Percentiles rank a stretch among this genome's conserved stretches.
phyloP scores from a whole-genome alignment of 2,329 filamentous ascomycete species.

The Aspergillus terreus region DNA sequence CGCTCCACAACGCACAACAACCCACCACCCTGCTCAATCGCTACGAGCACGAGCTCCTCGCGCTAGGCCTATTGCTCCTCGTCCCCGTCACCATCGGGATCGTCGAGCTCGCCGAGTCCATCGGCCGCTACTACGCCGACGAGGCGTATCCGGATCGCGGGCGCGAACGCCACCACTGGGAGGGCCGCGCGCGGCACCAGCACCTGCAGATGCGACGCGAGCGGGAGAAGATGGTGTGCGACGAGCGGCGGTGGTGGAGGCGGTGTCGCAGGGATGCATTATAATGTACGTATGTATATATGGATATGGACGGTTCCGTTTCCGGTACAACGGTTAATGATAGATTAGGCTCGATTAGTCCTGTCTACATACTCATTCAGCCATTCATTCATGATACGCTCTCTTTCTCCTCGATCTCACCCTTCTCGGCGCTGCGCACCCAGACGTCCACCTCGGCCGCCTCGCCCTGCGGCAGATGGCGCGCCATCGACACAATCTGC shows the following conservation, averaged over 20 bases:
- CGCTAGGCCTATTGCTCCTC: slow-evolving; percentile 6
- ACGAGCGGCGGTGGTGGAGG: neutral
- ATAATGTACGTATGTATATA: neutral
- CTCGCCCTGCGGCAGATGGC: slow-evolving; percentile 19
- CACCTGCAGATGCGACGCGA: neutral
- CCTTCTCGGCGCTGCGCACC: slow-evolving; percentile 11
- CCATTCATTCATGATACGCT: neutral
- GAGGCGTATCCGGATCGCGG: neutral
- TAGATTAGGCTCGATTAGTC: neutral
- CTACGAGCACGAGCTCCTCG: slow-evolving; percentile 6
- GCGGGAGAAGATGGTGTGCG: neutral
- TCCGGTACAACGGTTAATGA: neutral
- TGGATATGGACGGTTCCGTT: too few species aligned
- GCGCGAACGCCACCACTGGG: neutral
- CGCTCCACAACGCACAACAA: slow-evolving; percentile 2
- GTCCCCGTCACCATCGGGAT: slow-evolving; percentile 8
- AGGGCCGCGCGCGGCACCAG: neutral
- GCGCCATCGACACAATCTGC: slow-evolving; percentile 22
- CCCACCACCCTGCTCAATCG: neutral
- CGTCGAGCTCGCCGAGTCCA: slow-evolving; percentile 6
- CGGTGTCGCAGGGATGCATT: neutral
- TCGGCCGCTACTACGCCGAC: neutral
- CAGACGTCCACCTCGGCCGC: slow-evolving; percentile 12
- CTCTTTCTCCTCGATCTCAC: slow-evolving; percentile 16
- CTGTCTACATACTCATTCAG: neutral